A percentile compares a stretch with the other conserved stretches of the same genome.
Conservation (phyloP, 768 basidiomycete species). For the Mrakia blollopis region DNA sequence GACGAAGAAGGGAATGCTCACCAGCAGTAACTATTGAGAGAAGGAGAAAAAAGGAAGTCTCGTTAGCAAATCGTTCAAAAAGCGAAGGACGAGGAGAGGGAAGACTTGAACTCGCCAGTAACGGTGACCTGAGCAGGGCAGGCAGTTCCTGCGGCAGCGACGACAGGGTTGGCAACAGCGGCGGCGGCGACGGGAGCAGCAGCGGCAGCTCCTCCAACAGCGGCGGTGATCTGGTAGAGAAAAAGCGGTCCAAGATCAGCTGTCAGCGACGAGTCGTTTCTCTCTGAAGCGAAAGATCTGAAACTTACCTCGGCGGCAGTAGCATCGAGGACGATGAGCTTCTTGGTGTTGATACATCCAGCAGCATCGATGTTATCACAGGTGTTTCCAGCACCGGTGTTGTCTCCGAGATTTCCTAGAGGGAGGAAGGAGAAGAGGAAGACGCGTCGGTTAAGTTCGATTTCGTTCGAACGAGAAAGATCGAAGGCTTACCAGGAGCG, state of each 20-base stretch:
- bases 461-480: neutral
- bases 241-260: neutral
- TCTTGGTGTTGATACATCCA: slow-evolving; percentile 63
- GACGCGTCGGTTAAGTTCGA: neutral
- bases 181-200: neutral
- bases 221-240: neutral
- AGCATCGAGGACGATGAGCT: slow-evolving; percentile 44
- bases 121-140: slow-evolving; percentile 39
- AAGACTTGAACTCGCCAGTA: slow-evolving; percentile 20
- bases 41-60: neutral
- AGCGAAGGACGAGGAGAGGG: neutral
- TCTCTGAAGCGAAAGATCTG: too few relatives aligned
- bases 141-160: slow-evolving; percentile 20
- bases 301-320: slow-evolving; percentile 18
- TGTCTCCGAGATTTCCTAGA: slow-evolving; percentile 35
- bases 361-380: slow-evolving; percentile 52
- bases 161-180: neutral
- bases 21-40: neutral
- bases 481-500: slow-evolving; percentile 52
- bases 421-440: too few relatives aligned
- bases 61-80: neutral
- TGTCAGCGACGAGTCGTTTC: neutral
- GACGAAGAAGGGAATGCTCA: neutral
- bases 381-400: slow-evolving; percentile 48
- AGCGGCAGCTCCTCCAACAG: neutral